phyloP scores from a whole-genome alignment of 495 filamentous ascomycete species.

The Apodospora peruviana region DNA sequence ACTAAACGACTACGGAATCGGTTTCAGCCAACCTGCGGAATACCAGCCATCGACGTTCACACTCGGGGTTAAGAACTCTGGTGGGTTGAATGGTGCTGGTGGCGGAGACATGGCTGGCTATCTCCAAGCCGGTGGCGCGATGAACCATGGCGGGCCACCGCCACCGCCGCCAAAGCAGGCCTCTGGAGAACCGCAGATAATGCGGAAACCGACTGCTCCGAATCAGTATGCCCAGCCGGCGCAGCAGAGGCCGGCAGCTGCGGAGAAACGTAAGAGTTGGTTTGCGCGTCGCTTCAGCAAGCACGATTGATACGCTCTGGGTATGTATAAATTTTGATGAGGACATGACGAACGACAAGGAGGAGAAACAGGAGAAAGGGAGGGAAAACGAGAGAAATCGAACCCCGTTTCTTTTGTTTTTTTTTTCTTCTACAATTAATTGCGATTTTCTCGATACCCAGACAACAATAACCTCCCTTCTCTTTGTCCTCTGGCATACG shows the following conservation, averaged over 20 bases:
- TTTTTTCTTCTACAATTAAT: constrained; percentile 10
- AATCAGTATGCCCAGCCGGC: constrained; percentile 4
- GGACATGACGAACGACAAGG: not conserved
- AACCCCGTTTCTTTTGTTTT: not conserved
- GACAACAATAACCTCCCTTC: not conserved
- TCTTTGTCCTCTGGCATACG: constrained; percentile 7
- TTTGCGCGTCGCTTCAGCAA: constrained; percentile 79
- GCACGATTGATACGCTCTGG: constrained; percentile 40
- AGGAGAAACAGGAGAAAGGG: not conserved
- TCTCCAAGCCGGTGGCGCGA: not conserved
- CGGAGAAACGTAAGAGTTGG: constrained; percentile 83
- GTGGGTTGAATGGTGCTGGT: not conserved
- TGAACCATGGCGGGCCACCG: not conserved
- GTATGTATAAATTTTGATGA: not conserved
- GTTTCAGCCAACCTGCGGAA: constrained; percentile 30
- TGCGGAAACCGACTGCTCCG: constrained; percentile 28
- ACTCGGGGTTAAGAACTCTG: constrained; percentile 15
- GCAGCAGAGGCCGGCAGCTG: constrained; percentile 33
- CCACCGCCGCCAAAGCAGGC: not conserved
- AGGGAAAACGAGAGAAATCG: not conserved
- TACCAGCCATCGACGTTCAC: constrained; percentile 32
- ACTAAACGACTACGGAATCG: constrained; percentile 43
- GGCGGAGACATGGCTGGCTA: not conserved
- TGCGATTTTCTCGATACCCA: no score
- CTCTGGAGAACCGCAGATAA: constrained; percentile 9